Percentiles rank a stretch among this genome's conserved stretches.
phyloP scores from a whole-genome alignment of 352 stramenopile species.

The Thraustochytrium striatum region DNA sequence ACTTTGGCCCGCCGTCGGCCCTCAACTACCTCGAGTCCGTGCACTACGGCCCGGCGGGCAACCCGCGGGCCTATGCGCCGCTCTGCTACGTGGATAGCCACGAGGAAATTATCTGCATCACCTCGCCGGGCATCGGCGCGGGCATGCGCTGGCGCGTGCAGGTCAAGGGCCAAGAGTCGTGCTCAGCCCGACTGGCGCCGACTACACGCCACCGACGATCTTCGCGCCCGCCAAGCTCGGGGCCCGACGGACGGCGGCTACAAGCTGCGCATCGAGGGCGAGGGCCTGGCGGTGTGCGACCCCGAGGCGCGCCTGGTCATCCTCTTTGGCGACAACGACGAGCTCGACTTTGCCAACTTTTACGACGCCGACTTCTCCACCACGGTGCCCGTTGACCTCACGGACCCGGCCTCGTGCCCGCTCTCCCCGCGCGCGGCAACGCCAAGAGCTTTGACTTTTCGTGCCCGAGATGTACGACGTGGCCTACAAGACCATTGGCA shows the following conservation, averaged over 20 bases:
- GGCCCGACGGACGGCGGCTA: conserved; percentile 18
- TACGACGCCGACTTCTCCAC: not conserved
- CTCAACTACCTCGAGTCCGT: conserved; percentile 19
- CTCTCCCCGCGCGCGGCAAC: no score
- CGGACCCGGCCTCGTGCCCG: no score
- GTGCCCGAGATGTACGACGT: not conserved
- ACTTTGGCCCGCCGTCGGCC: conserved; percentile 33
- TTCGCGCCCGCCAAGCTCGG: not conserved
- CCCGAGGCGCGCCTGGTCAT: not conserved
- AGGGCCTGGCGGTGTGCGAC: conserved; percentile 27
- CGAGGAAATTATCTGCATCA: conserved; percentile 42
- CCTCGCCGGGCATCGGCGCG: conserved; percentile 6
- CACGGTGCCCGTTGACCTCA: conserved; percentile 1
- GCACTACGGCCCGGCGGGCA: not conserved
- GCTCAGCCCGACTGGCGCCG: not conserved
- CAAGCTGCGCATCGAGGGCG: not conserved
- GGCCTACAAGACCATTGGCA: not conserved
- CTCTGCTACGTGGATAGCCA: conserved; percentile 16
- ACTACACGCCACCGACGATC: not conserved
- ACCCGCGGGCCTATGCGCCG: not conserved
- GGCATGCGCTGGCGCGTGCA: conserved; percentile 34
- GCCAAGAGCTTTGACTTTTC: not conserved
- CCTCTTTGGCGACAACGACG: conserved; percentile 34
- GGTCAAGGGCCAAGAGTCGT: conserved; percentile 43
- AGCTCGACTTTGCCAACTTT: not conserved